Base-by-base conservation (phyloP, 371 early-diverging fungal genomes). In the Capillidium rhysosporum region DNA sequence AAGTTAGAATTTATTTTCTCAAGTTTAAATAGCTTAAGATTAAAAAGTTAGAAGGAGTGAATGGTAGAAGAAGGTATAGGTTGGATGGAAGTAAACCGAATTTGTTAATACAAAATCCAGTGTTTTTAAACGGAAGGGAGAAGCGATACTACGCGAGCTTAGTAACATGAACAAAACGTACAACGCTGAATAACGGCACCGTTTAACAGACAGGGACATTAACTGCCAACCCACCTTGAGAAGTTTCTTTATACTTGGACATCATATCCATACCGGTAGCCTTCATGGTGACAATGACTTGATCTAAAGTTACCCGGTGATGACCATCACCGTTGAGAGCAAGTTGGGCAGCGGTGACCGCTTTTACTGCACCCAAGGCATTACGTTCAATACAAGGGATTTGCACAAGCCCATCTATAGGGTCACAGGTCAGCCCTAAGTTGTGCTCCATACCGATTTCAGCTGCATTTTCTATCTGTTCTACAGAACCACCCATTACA, bases 371-470 rank as follows among this genome's bases (percentile, higher is more conserved):
- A 1, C 89, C 94, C 18, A 94, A 58, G 0, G 94, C 92, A 55
- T 94, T 94, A 46, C 94, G 75, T 59, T 94, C 94, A 48, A 94
- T 91, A 63, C 94, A 94, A n/a, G 94, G 94, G 52, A 94, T 91
- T 66, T 88, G 86, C 7, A 92, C 94, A 51, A 92, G 67, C 0
- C 94, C 94, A 58, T 77, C 81, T 52, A 90, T 83, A 0, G 94
- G 94, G 57, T 93, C 94, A 66, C 94, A 92, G 0, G 92, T 91
- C 61, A 92, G 65, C 14, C 92, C 94, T 51, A 93, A 65, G 65
- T 92, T 91, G 59, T 93, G 94, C 61, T 86, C 87, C 91, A 94
- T 94, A 41, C 89, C 92, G 60, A 94, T 94, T 64, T 94, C 94
- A 39, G 94, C 94, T 0, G 92, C 92, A 60, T 94, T 91, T 62